A percentile compares a stretch with the other conserved stretches of the same genome.
These are phyloP conservation scores for Fonsecaea pedrosoi DNA, from an alignment of 2,329 filamentous ascomycete species.

Conservation along the genomic window DNA sequence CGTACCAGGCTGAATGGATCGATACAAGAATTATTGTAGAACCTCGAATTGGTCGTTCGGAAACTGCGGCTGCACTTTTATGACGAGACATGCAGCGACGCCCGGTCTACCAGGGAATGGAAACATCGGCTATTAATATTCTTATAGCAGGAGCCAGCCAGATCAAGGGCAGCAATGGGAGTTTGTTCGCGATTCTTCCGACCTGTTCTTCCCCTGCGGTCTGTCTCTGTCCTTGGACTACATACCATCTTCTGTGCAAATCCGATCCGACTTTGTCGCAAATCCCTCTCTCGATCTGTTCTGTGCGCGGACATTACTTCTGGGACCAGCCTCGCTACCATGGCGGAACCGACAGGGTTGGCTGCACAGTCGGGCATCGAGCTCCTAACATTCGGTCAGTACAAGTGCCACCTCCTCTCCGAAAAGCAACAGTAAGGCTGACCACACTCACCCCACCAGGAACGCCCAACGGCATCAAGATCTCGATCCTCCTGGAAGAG, in stretches of 20 bases:
- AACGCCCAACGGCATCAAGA: constrained; percentile 6
- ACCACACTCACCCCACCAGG: neutral
- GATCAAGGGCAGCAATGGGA: no score
- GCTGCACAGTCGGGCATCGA: neutral
- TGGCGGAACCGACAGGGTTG: neutral
- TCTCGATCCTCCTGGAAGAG: neutral
- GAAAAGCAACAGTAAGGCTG: neutral
- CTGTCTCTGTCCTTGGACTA: neutral
- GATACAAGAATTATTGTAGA: no score
- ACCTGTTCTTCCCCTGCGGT: neutral
- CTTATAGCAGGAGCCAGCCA: neutral
- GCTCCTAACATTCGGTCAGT: neutral
- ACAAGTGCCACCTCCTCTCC: neutral
- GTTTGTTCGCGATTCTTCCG: no score
- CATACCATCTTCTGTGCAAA: neutral
- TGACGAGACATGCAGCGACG: neutral
- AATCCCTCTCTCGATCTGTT: neutral
- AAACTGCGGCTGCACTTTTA: neutral
- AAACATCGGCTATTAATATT: neutral
- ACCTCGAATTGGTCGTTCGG: neutral
- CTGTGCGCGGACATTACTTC: neutral
- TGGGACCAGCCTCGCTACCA: neutral
- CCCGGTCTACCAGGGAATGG: neutral
- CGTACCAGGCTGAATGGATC: no score
- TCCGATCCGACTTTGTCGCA: neutral